Evolutionary conservation across 805 yeast species (phyloP).

Genomic region (Naumovozyma castellii): DNA sequence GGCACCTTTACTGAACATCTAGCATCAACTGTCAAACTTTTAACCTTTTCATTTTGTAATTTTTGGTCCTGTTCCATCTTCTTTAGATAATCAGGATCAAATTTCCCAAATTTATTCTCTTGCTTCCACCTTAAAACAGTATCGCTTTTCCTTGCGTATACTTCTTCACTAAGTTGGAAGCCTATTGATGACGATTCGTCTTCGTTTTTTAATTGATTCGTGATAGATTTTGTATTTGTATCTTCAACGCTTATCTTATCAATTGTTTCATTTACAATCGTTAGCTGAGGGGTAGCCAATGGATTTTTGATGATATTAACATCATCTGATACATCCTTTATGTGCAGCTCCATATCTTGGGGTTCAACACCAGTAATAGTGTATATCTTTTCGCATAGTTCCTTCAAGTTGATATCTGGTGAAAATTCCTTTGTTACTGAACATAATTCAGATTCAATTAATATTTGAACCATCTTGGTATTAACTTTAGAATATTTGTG

Average conservation of each 20-base stretch:
- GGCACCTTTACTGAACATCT: conserved; percentile 40
- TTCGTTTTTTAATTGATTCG: conserved; percentile 30
- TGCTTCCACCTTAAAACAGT: conserved; percentile 75
- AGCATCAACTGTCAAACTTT: conserved; percentile 36
- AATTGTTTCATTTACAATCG: not conserved
- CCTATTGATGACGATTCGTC: conserved; percentile 9
- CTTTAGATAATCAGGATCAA: conserved; percentile 41
- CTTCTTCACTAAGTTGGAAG: conserved; percentile 21
- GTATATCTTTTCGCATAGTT: conserved; percentile 18
- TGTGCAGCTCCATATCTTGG: conserved; percentile 18
- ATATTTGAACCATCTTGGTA: conserved; percentile 5
- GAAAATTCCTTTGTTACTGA: conserved; percentile 13
- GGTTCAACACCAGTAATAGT: conserved; percentile 23
- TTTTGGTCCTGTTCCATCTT: conserved; percentile 23
- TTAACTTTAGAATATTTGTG: not conserved
- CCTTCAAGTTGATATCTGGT: conserved; percentile 8
- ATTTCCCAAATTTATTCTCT: conserved; percentile 59
- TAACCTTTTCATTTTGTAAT: conserved; percentile 27
- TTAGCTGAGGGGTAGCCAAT: not conserved
- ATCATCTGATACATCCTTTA: conserved; percentile 1
- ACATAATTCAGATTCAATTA: conserved; percentile 17
- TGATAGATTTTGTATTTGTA: conserved; percentile 41
- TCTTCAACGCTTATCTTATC: conserved; percentile 42
- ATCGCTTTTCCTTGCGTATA: conserved; percentile 44
- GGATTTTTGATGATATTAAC: not conserved